phyloP scores from a whole-genome alignment of 2,329 filamentous ascomycete genomes.

The Sphaceloma murrayae region DNA sequence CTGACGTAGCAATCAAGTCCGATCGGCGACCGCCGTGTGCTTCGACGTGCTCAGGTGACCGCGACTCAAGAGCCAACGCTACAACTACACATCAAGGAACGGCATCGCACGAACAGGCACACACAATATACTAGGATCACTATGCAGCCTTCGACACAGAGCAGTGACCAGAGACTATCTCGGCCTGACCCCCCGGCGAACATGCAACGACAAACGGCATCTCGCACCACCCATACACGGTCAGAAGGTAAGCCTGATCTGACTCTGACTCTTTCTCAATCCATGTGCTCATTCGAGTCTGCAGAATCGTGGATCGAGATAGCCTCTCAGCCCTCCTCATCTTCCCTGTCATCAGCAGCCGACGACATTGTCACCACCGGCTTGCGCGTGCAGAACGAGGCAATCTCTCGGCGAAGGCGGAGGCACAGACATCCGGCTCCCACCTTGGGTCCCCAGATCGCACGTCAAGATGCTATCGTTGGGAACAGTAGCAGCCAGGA shows the following conservation, averaged over 20 bases:
- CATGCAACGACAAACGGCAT: slow-evolving; percentile 2
- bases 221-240: slow-evolving; percentile 13
- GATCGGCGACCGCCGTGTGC: slow-evolving; percentile 6
- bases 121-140: too few species aligned
- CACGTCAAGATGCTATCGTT: slow-evolving; percentile 36
- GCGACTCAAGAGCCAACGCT: neutral
- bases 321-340: slow-evolving; percentile 83
- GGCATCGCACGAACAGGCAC: neutral
- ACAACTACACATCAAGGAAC: neutral
- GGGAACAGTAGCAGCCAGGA: slow-evolving; percentile 67
- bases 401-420: slow-evolving; percentile 51
- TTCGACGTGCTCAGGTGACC: too few species aligned
- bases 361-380: slow-evolving; percentile 91
- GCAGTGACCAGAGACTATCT: neutral
- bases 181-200: slow-evolving; percentile 2
- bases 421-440: slow-evolving; percentile 34
- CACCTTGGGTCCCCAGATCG: slow-evolving; percentile 32
- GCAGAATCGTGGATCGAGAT: slow-evolving; percentile 98
- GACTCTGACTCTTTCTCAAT: neutral
- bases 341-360: slow-evolving; percentile 71
- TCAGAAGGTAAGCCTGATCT: slow-evolving; percentile 18
- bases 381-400: slow-evolving; percentile 60
- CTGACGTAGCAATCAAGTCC: neutral
- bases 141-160: slow-evolving; percentile 12
- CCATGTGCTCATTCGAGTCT: slow-evolving; percentile 8